Evolutionary conservation across 108 stramenopile species (phyloP).

Genomic region (Asterionellopsis glacialis): DNA sequence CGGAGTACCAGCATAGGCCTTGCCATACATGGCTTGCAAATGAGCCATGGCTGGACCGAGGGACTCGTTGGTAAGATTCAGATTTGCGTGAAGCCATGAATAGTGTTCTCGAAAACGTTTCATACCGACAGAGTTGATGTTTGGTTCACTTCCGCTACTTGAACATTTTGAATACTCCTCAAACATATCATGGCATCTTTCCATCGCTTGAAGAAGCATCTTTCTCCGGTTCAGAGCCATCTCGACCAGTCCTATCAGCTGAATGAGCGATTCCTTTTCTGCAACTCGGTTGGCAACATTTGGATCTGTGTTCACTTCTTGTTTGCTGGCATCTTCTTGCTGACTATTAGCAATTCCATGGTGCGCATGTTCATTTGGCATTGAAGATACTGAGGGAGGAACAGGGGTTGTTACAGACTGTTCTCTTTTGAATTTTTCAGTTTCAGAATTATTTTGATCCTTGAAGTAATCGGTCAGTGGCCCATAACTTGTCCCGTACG

Average conservation of each 20-base stretch:
- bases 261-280: conserved; percentile 9
- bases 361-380: background rate
- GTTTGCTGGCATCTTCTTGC: no score
- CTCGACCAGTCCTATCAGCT: background rate
- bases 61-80: conserved; percentile 12
- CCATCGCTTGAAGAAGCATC: conserved; percentile 10
- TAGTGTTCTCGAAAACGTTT: background rate
- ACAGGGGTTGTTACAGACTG: background rate
- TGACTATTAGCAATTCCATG: no score
- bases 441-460: background rate
- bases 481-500: background rate
- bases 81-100: conserved; percentile 14
- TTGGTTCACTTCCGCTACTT: background rate
- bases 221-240: conserved; percentile 6
- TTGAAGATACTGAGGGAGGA: background rate
- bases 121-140: background rate
- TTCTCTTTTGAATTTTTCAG: background rate
- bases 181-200: background rate
- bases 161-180: background rate
- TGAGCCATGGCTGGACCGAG: conserved; percentile 7
- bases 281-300: background rate
- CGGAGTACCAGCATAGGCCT: conserved; percentile 1
- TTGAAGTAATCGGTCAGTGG: background rate
- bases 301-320: background rate
- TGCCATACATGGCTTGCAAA: conserved; percentile 16